Percentiles rank a stretch among this genome's conserved stretches.
Evolutionary conservation across 225 moss, liverwort and hornwort species (phyloP).

Genomic region (Antitrichia curtipendula): DNA sequence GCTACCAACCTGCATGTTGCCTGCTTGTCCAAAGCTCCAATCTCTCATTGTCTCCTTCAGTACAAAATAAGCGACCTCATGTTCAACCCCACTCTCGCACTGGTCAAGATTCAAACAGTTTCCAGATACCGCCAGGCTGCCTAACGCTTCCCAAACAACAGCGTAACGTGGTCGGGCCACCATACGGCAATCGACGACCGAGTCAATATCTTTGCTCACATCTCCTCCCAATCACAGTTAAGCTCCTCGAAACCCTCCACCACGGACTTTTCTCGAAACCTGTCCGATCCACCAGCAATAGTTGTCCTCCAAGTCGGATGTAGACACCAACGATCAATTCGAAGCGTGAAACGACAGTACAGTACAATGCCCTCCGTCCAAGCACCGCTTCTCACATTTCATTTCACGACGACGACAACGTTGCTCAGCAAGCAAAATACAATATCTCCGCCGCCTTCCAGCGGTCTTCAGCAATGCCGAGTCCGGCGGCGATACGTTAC

Average conservation of each 20-base stretch:
- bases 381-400: neutral
- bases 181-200: neutral
- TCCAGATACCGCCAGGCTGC: neutral
- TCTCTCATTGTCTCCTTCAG: neutral
- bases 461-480: neutral
- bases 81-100: neutral
- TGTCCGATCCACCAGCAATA: neutral
- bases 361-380: neutral
- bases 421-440: neutral
- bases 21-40: neutral
- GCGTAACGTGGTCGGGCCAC: neutral
- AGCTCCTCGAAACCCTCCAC: neutral
- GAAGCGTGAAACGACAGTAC: neutral
- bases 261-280: neutral
- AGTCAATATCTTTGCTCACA: neutral
- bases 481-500: neutral
- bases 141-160: neutral
- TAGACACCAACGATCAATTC: neutral
- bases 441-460: neutral
- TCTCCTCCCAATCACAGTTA: neutral
- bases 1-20: constrained; percentile 26
- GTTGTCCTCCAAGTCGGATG: neutral
- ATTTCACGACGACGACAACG: neutral
- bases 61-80: neutral
- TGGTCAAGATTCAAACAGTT: neutral